Evolutionary conservation across 441 rosid species (phyloP), one percentile per base, ranked within the genome.

Genomic region (Adansonia grandidieri): DNA sequence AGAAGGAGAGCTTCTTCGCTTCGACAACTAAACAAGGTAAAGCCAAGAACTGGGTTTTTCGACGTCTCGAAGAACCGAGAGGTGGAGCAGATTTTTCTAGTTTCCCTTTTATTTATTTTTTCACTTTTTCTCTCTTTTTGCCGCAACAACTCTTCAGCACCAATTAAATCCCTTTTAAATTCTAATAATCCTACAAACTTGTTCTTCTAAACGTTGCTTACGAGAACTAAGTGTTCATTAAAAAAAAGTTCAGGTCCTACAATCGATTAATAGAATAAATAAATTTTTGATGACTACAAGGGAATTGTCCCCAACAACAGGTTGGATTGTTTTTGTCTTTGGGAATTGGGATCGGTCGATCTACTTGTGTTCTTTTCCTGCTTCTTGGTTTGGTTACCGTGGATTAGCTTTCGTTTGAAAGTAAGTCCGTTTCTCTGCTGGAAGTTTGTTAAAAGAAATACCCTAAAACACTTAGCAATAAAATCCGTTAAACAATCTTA

Each of bases 21-120:
- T 61, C 74, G 60, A 71, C 45, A 51, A 40, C 45, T 28, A 5
- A 62, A 32, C 40, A 63, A 5, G 17, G 9, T 28, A 3, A 19
- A 69, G 37, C 72, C 28, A 67, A 45, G 61, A 51, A 28, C 4
- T 51, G 61, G 61, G 24, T 71, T 51, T 53, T 51, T 53, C 9
- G 74, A 51, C 61, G 24, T 9, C 24, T 71, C 15, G 61, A 24
- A 9, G 74, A 24, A 51, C 15, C 22, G 47, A 71, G 61, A 51
- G 1, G 44, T 28, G 62, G 60, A 14, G 9, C 15, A 15, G 57
- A 71, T 8, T 2, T 15, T 44, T 45, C 37, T 19, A 19, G n/a
- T 45, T 66, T 67, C 54, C 9, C 9, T 28, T 15, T 4, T 9
- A 1, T 9, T 9, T 24, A 0, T 19, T 7, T 57, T 57, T 19